Evolutionary conservation across 169 alveolate species (phyloP).

Genomic region (Theileria orientalis): DNA sequence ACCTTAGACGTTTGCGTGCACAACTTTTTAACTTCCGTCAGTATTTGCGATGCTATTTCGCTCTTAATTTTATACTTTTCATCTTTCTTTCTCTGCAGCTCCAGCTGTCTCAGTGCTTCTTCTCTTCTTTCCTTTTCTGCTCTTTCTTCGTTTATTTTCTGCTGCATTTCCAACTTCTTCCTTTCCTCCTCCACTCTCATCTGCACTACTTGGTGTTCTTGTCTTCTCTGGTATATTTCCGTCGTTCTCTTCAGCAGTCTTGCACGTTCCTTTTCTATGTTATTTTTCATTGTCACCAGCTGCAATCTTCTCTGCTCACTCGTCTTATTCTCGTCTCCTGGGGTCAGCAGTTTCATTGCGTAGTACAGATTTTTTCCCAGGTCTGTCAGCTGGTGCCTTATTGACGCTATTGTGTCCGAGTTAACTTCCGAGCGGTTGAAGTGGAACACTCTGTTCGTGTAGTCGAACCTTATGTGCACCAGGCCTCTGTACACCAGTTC

Average conservation of each 20-base stretch:
- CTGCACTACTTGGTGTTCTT: slow-evolving; percentile 66
- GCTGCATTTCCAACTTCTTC: slow-evolving; percentile 59
- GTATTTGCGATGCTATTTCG: slow-evolving; percentile 78
- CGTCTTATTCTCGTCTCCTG: slow-evolving; percentile 21
- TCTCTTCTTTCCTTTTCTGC: slow-evolving; percentile 75
- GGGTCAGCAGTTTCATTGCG: slow-evolving; percentile 50
- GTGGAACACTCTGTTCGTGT: slow-evolving; percentile 64
- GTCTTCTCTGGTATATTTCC: slow-evolving; percentile 67
- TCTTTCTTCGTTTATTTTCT: slow-evolving; percentile 74
- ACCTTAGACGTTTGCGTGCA: slow-evolving; percentile 75
- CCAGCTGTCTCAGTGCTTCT: slow-evolving; percentile 80
- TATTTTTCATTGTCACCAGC: slow-evolving; percentile 48
- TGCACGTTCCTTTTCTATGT: slow-evolving; percentile 55
- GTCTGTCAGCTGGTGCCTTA: slow-evolving; percentile 57
- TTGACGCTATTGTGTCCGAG: slow-evolving; percentile 61
- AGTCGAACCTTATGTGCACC: slow-evolving; percentile 72
- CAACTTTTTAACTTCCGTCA: slow-evolving; percentile 71
- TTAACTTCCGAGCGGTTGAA: slow-evolving; percentile 46
- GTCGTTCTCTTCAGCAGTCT: slow-evolving; percentile 50
- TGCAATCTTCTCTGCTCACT: slow-evolving; percentile 47
- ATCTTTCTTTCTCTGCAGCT: slow-evolving; percentile 79
- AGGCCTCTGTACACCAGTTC: slow-evolving; percentile 73
- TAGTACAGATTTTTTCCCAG: slow-evolving; percentile 57
- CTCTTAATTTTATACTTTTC: slow-evolving; percentile 81
- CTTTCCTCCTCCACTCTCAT: slow-evolving; percentile 66